Evolutionary conservation across 108 stramenopile species (phyloP).

Genomic region (Schizochytrium sp.): DNA sequence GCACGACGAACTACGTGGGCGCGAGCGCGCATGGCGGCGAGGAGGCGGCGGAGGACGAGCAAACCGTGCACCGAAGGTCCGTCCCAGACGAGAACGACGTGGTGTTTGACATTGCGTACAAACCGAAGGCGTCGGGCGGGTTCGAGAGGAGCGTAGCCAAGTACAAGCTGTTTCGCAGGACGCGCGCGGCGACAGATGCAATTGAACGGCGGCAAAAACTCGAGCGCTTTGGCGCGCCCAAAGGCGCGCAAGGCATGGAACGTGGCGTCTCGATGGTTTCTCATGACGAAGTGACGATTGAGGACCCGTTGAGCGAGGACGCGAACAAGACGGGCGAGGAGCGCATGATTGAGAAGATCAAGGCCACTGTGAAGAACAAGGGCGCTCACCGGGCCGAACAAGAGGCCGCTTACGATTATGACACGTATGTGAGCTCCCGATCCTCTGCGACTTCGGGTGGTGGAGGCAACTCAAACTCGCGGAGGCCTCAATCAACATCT

Average conservation of each 20-base stretch:
- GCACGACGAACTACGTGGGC: background rate
- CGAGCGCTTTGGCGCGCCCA: background rate
- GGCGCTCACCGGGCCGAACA: background rate
- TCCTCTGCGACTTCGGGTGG: background rate
- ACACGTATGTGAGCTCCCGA: background rate
- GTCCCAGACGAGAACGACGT: background rate
- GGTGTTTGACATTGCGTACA: background rate
- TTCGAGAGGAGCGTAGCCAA: background rate
- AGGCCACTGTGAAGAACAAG: constrained; percentile 11
- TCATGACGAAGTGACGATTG: background rate
- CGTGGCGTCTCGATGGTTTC: background rate
- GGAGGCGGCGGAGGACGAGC: background rate
- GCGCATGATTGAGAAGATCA: background rate
- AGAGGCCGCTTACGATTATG: background rate
- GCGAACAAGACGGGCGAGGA: constrained; percentile 10
- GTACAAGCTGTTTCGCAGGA: background rate
- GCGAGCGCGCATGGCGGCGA: background rate
- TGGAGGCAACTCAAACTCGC: background rate
- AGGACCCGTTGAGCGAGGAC: constrained; percentile 12
- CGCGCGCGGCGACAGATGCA: background rate
- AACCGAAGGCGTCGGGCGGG: background rate
- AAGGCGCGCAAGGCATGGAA: background rate
- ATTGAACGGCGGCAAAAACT: background rate
- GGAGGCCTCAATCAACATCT: background rate
- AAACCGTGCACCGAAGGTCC: background rate